Evolutionary conservation across 805 yeast genomes (phyloP).

Genomic region (Yamadazyma insecticola): DNA sequence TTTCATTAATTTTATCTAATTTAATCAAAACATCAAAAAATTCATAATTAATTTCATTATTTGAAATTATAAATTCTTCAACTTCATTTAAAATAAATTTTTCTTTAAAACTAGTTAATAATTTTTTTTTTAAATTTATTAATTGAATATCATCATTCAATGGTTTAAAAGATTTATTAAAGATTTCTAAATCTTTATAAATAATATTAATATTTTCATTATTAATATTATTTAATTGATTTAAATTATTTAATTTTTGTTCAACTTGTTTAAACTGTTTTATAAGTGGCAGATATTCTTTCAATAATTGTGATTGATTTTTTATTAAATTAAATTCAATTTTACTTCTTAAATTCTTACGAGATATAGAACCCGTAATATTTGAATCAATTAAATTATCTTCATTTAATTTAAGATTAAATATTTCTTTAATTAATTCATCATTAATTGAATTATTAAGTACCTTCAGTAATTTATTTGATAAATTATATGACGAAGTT

Average conservation of each 20-base stretch:
- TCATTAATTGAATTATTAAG: slow-evolving; percentile 43
- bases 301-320: slow-evolving; percentile 39
- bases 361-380: slow-evolving; percentile 52
- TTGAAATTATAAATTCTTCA: slow-evolving; percentile 58
- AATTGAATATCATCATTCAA: slow-evolving; percentile 27
- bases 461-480: slow-evolving; percentile 46
- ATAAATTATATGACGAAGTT: slow-evolving; percentile 15
- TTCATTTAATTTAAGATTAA: slow-evolving; percentile 18
- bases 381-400: slow-evolving; percentile 41
- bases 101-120: slow-evolving; percentile 50
- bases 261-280: slow-evolving; percentile 20
- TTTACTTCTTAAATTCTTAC: slow-evolving; percentile 56
- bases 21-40: slow-evolving; percentile 59
- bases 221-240: slow-evolving; percentile 25
- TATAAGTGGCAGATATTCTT: slow-evolving; percentile 30
- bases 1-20: slow-evolving; percentile 59
- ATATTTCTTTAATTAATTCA: slow-evolving; percentile 27
- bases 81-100: slow-evolving; percentile 66
- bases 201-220: slow-evolving; percentile 33
- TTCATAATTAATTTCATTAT: slow-evolving; percentile 43
- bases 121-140: slow-evolving; percentile 45
- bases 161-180: slow-evolving; percentile 20
- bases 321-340: slow-evolving; percentile 58
- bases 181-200: slow-evolving; percentile 15
- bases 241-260: slow-evolving; percentile 14